These are phyloP conservation scores for Naganishia antarctica DNA, from an alignment of 768 basidiomycete species.

Conservation along the genomic window DNA sequence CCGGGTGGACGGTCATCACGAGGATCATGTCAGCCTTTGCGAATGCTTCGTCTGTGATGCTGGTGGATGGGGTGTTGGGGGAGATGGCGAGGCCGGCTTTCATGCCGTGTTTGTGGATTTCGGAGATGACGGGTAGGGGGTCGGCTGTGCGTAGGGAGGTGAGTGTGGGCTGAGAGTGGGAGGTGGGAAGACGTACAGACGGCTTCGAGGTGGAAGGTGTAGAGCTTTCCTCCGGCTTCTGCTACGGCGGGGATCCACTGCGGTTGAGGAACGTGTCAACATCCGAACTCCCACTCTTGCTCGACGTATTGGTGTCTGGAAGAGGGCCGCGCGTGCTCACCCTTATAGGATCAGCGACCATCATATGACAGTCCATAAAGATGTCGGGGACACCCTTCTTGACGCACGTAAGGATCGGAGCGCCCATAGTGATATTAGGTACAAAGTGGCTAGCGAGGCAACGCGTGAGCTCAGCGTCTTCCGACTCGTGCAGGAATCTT, in stretches of 20 bases:
- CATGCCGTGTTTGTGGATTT: conserved; percentile 81
- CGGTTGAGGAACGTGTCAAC: background rate
- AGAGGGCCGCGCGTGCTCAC: too few species aligned
- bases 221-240: conserved; percentile 86
- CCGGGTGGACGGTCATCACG: conserved; percentile 97
- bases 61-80: conserved; percentile 82
- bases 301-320: too few species aligned
- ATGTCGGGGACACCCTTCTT: conserved; percentile 82
- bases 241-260: conserved; percentile 97
- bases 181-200: conserved; percentile 57
- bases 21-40: conserved; percentile 84
- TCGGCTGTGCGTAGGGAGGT: conserved; percentile 54
- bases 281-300: background rate
- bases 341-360: conserved; percentile 90
- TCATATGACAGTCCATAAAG: conserved; percentile 99
- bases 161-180: background rate
- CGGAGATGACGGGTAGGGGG: conserved; percentile 67
- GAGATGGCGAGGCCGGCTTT: conserved; percentile 94
- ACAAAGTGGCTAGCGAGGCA: conserved; percentile 73
- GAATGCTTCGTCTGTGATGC: conserved; percentile 81
- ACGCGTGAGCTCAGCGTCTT: background rate
- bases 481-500: conserved; percentile 31
- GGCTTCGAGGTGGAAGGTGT: conserved; percentile 96
- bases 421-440: conserved; percentile 96
- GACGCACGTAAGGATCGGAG: conserved; percentile 80